These are phyloP conservation scores for Arthrobotrys sphaeroides DNA, from an alignment of 2,329 filamentous ascomycete species.

Conservation along the genomic window DNA sequence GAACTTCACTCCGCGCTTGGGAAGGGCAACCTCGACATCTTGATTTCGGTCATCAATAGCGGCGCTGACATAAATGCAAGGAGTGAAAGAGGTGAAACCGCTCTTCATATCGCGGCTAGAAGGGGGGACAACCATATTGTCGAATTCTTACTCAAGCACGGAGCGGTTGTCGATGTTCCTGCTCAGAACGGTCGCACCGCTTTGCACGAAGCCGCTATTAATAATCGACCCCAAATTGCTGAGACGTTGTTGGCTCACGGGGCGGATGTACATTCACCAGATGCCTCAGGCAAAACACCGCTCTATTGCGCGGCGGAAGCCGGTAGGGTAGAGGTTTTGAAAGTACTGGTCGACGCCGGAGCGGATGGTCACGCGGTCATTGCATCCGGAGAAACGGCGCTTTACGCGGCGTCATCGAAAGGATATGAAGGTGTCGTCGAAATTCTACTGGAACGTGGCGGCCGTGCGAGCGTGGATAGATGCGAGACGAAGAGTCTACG, in stretches of 20 bases:
- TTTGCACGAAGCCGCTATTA: conserved; percentile 2
- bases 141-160: conserved; percentile 6
- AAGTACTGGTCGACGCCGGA: conserved; percentile 13
- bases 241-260: conserved; percentile 4
- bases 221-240: neutral
- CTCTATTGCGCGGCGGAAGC: conserved; percentile 12
- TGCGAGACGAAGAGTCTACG: neutral
- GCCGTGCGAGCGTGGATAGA: neutral
- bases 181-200: neutral
- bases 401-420: conserved; percentile 8
- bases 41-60: neutral
- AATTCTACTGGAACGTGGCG: conserved; percentile 16
- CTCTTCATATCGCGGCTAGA: conserved; percentile 14
- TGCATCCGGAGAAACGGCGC: conserved; percentile 8
- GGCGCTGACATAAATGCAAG: conserved; percentile 7
- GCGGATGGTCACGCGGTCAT: conserved; percentile 22
- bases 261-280: neutral
- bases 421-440: neutral
- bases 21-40: conserved; percentile 12
- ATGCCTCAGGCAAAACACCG: neutral
- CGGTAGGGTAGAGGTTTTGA: neutral
- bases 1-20: conserved; percentile 21
- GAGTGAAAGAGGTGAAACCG: neutral
- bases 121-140: conserved; percentile 24
- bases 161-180: neutral